Base-by-base conservation (phyloP, 352 stramenopile species). In the Pythium brachiatum region DNA sequence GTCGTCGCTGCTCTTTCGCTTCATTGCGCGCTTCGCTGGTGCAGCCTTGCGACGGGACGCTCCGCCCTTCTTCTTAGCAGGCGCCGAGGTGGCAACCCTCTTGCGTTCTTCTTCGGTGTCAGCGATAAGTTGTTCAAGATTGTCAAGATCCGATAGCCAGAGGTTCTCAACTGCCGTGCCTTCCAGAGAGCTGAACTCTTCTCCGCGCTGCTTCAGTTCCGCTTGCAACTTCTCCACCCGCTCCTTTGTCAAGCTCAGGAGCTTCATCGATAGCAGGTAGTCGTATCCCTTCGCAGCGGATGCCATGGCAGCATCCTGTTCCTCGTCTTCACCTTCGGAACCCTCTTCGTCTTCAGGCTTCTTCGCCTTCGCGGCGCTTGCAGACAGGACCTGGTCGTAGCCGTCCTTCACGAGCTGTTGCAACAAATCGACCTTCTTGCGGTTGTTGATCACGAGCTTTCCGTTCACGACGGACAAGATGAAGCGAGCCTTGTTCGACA, bases 401-500 rank as follows among this genome's bases (percentile, higher is more conserved):
- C 86, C 85, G 55, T 97, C 75, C 5, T 88, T 71, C 29, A 88
- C 60, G 5, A 99, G 69, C 52, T 97, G 78, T 59, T 85, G 70
- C 1, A 98, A 72, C n/a, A 98, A 82, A 23, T 98, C 94, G 44
- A 93, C 74, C 73, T 97, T 98, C 66, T 94, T 95, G 27, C 96
- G 91, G 63, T 97, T 96, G 64, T 92, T 93, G n/a, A 99, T 84
- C 50, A 98, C 69, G 34, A 99, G 74, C 43, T 93, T 78, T 29
- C 89, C 89, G 44, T 93, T 80, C 7, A 98, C 84, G 27, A 99
- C 96, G 23, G 89, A 74, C 68, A 98, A 66, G 44, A 99, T 97
- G 61, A 99, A 99, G 16, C 92, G 88, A 29, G 90, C 79, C 76
- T 99, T 99, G 75, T 98, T 99, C 20, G 83, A 89, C 54, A 98